Evolutionary conservation across 176 grass and related monocot genomes (phyloP).

Genomic region (Chrysopogon serrulatus): DNA sequence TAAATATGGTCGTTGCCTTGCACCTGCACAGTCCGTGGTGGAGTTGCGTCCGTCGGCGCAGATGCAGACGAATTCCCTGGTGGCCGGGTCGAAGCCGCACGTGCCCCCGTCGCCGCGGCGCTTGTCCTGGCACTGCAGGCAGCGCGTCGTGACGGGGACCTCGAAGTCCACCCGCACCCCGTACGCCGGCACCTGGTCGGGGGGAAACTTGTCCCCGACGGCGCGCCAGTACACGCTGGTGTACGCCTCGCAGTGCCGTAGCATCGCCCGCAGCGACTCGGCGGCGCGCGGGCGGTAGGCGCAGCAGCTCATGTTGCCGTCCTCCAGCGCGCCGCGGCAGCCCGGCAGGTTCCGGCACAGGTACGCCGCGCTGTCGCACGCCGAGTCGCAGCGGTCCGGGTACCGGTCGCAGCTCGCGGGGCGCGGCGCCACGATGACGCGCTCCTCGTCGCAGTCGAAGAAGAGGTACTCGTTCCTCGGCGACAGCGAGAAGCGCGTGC

Average conservation of each 20-base stretch:
- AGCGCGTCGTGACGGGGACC: conserved; percentile 77
- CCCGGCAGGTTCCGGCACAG: conserved; percentile 84
- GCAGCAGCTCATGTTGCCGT: conserved; percentile 60
- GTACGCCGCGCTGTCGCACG: conserved; percentile 81
- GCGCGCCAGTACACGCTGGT: conserved; percentile 76
- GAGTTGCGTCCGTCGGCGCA: conserved; percentile 65
- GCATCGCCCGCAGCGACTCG: conserved; percentile 60
- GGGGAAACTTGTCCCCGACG: conserved; percentile 57
- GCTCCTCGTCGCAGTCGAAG: conserved; percentile 68
- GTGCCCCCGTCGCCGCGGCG: conserved; percentile 47
- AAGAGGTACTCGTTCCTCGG: conserved; percentile 84
- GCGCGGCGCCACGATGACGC: conserved; percentile 71
- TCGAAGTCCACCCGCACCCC: conserved; percentile 87
- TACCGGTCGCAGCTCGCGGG: conserved; percentile 71
- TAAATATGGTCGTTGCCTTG: too few relatives aligned
- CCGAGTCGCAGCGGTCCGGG: conserved; percentile 74
- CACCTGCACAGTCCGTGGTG: conserved; percentile 76
- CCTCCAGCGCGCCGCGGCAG: conserved; percentile 47
- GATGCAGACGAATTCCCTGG: conserved; percentile 72
- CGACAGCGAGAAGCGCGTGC: conserved; percentile 88
- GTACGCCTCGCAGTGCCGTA: conserved; percentile 76
- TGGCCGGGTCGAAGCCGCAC: conserved; percentile 67
- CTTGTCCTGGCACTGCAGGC: conserved; percentile 75
- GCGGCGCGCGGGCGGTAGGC: conserved; percentile 63
- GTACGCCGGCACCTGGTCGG: conserved; percentile 85